Evolutionary conservation across 2,329 filamentous ascomycete species (phyloP), one percentile per base, ranked within the genome.

Genomic region (Neofusicoccum umdonicola): DNA sequence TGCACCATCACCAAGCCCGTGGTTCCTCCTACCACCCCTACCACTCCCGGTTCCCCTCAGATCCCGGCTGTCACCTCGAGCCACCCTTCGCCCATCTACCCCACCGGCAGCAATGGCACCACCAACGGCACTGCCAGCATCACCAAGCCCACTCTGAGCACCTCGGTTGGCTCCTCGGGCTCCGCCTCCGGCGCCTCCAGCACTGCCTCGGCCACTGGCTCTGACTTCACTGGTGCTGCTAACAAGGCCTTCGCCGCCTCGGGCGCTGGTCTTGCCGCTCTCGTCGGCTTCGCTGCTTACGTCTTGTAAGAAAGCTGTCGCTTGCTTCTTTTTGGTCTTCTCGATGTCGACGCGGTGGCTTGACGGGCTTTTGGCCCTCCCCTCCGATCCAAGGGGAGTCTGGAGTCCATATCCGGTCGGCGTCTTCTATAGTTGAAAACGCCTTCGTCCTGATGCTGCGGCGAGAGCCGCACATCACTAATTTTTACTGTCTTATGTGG

Each of bases 211-310:
- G 69, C 64, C 56, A 60, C 69, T 39, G 69, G 69, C 68, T 73
- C 72, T 66, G 69, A 72, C 63, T 84, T 80, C 81, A 84, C 82
- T 66, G 84, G 82, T 64, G 84, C 81, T 71, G 83, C 82, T 71
- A 77, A 78, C 73, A 80, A 82, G 76, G 78, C 76, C 66, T 77
- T 77, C 64, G 77, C 73, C 51, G 79, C 79, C 64, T 79, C 79
- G 37, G 83, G 82, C 73, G 82, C 81, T 66, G 82, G 81, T 71
- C 77, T 86, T 67, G 80, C 82, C 66, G 83, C 81, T 73, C 75
- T 85, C 69, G 78, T 83, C 71, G 84, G 81, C 77, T 77, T 83
- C 68, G 81, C 74, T 61, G 73, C 72, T 68, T 75, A 74, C 72
- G 71, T 77, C 72, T 74, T 78, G 74, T 78, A 76, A 76, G 69